phyloP scores from a whole-genome alignment of 331 rosid genomes.

The Dryas integrifolia region DNA sequence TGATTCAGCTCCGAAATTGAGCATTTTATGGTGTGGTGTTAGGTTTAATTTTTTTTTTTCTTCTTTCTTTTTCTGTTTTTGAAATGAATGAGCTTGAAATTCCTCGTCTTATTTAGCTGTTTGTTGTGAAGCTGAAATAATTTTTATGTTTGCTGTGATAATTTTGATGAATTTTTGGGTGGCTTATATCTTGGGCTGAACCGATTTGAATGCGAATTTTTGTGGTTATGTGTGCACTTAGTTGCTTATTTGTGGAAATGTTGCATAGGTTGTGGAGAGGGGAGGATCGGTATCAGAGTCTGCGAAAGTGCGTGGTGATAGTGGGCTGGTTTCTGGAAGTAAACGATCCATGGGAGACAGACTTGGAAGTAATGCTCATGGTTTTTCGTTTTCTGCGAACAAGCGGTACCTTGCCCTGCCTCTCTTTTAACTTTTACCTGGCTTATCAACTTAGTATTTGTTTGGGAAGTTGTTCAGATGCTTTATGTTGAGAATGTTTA shows the following conservation, averaged over 20 bases:
- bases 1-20: neutral
- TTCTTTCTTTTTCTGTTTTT: neutral
- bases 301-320: conserved; percentile 11
- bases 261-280: conserved; percentile 56
- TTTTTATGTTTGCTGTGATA: neutral
- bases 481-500: neutral
- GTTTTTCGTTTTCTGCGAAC: conserved; percentile 25
- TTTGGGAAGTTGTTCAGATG: neutral
- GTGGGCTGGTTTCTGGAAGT: conserved; percentile 31
- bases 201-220: neutral
- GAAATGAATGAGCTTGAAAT: neutral
- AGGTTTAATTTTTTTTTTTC: neutral
- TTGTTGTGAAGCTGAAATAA: too few relatives aligned
- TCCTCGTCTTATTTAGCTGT: neutral
- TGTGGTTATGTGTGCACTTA: neutral
- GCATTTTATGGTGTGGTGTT: too few relatives aligned
- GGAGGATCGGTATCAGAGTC: conserved; percentile 33
- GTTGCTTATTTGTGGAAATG: neutral
- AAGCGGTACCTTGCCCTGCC: conserved; percentile 34
- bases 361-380: conserved; percentile 32
- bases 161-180: neutral
- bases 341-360: conserved; percentile 38
- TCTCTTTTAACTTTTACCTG: neutral
- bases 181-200: neutral
- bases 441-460: neutral